Evolutionary conservation across 441 rosid species (phyloP), one percentile per base, ranked within the genome.

Genomic region (Croton laevigatus): DNA sequence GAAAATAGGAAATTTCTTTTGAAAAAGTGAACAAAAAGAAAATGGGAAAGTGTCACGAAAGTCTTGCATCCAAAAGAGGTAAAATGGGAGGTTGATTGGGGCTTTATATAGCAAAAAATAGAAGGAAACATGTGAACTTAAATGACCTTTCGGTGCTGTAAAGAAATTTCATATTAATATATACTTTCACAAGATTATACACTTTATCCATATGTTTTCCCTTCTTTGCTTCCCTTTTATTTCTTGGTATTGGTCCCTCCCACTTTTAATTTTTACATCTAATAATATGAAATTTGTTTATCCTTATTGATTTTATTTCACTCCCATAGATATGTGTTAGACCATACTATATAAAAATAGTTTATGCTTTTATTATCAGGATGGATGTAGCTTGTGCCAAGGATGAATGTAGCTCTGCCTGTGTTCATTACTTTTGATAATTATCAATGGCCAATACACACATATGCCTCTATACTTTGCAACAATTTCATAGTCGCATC

Each of bases 101-200:
- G 61, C 59, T 76, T 74, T 53, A 76, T 78, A 58, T 22, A 72
- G 72, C 34, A 75, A 69, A 74, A 53, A 68, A 53, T 65, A 78
- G 82, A 71, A 78, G 73, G 81, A 78, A 83, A 82, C 89, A 80
- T 79, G 88, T 87, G 89, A 87, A 44, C 65, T 44, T 75, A 59
- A 71, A 77, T 81, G 75, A 80, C 62, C 88, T 83, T 86, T 88
- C 86, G 88, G 88, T 77, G 82, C 34, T 6, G 42, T 4, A 37
- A 37, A 3, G 40, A 6, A 37, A 38, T 4, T 38, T 0, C 20
- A 22, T 23, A 38, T 5, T 44, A 6, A 52, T 20, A 54, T 14
- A 7, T 53, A 53, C 0, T 53, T 53, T 53, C 57, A 53, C 57
- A 53, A 53, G 27, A 53, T 52, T 52, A 52, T 19, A n/a, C 23